A percentile compares a stretch with the other conserved stretches of the same genome.
phyloP scores from a whole-genome alignment of 2,329 filamentous ascomycete genomes.

The Epichloe typhina region DNA sequence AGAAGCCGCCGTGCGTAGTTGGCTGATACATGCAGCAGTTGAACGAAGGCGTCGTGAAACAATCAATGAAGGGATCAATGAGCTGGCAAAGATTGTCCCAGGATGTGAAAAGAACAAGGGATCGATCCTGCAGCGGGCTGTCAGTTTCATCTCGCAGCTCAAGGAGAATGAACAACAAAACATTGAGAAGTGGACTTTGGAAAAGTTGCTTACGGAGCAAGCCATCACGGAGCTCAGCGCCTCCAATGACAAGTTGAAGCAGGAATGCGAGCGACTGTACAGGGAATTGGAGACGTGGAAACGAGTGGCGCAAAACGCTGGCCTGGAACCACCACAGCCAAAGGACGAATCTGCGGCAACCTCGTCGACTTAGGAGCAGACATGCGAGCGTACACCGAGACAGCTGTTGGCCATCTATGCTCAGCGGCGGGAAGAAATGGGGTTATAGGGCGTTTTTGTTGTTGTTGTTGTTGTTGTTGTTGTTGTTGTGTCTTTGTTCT shows the following conservation, averaged over 20 bases:
- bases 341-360: slow-evolving; percentile 21
- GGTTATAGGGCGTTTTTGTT: neutral
- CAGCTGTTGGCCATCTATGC: neutral
- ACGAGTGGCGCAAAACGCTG: slow-evolving; percentile 48
- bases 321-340: slow-evolving; percentile 32
- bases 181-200: slow-evolving; percentile 85
- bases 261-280: slow-evolving; percentile 65
- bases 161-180: slow-evolving; percentile 91
- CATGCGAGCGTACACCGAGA: neutral
- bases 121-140: slow-evolving; percentile 83
- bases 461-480: neutral
- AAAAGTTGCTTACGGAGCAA: slow-evolving; percentile 81
- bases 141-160: slow-evolving; percentile 86
- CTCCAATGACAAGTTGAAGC: slow-evolving; percentile 77
- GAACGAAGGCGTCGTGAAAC: slow-evolving; percentile 93
- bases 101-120: slow-evolving; percentile 99
- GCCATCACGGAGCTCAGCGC: slow-evolving; percentile 78
- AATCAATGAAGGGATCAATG: slow-evolving; percentile 98
- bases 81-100: slow-evolving; percentile 92
- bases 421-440: neutral
- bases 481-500: neutral
- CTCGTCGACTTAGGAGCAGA: slow-evolving; percentile 16
- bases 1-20: neutral
- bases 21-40: slow-evolving; percentile 41
- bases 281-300: slow-evolving; percentile 71